Base-by-base conservation (phyloP, 148 eudicot species). In the Fallopia convolvulus region DNA sequence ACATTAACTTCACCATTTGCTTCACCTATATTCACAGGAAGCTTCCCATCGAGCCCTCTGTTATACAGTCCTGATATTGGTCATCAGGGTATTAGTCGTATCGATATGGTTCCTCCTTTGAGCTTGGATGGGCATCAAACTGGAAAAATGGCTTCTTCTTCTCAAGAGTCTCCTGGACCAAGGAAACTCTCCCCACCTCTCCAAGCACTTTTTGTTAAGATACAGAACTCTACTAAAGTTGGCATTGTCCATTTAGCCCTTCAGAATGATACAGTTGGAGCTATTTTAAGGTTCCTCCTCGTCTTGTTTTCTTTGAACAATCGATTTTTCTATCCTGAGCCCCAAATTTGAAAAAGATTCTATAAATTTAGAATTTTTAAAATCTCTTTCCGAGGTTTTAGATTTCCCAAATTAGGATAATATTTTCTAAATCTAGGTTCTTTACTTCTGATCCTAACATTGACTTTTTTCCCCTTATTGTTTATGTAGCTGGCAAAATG, bases 11-110 rank as follows among this genome's bases (percentile, higher is more conserved):
- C 97, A 5, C 97, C 97, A 60, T 93, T 86, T 79, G 75, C 91
- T 15, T 96, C 99, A 44, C 98, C 99, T 76, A 81, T 91, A 84
- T 93, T 96, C 80, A 96, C 99, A 13, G 98, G 99, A 77, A 96
- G 99, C 85, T 96, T 96, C 82, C 94, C 98, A 46, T 91, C 97
- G 30, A 96, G 91, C 84, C 99, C 98, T 70, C 85, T 83, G 52
- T 42, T 95, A 44, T 91, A 83, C 77, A 92, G 97, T 86, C 99
- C 99, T 61, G 97, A 91, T 80, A 12, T 87, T 77, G 84, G 89
- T 13, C 86, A 87, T 72, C 87, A 86, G 41, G 85, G 86, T 79
- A 70, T 79, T 74, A 91, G 93, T 32, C 86, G 87, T 81, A 86
- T 91, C 56, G 99, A 95, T 86, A 77, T 86, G 78, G 97, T 92